Percentiles rank a stretch among this genome's conserved stretches.
Evolutionary conservation across 371 early-diverging fungal species (phyloP).

Genomic region (Capillidium rhysosporum): DNA sequence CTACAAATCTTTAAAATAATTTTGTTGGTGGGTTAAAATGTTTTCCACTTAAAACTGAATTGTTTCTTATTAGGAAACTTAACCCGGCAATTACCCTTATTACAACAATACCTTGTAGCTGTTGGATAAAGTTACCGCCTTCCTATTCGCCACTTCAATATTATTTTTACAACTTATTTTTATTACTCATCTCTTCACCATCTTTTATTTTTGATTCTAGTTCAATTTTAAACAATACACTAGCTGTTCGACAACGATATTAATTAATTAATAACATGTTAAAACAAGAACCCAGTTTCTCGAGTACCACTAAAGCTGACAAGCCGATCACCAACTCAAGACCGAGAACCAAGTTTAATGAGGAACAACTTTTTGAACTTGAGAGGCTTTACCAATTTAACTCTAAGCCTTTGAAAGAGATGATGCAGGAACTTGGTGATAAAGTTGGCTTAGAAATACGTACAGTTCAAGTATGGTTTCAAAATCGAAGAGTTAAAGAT

Average conservation of each 20-base stretch:
- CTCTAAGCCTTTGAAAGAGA: neutral
- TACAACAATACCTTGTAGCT: no score
- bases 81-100: no score
- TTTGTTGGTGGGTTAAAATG: no score
- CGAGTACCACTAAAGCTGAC: slow-evolving; percentile 52
- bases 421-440: slow-evolving; percentile 8
- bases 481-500: slow-evolving; percentile 52
- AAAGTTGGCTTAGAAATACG: slow-evolving; percentile 17
- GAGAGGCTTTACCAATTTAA: neutral
- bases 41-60: no score
- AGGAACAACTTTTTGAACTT: neutral
- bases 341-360: neutral
- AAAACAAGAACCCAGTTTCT: slow-evolving; percentile 63
- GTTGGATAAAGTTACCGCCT: no score
- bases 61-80: no score
- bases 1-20: no score
- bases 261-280: slow-evolving; percentile 32
- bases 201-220: no score
- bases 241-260: slow-evolving; percentile 2
- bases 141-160: no score
- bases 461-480: slow-evolving; percentile 83
- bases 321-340: slow-evolving; percentile 20
- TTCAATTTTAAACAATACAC: no score
- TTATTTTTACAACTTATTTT: no score
- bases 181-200: no score